Conservation (phyloP, 1,139 yeast genomes). For the Taphrina deformans region DNA sequence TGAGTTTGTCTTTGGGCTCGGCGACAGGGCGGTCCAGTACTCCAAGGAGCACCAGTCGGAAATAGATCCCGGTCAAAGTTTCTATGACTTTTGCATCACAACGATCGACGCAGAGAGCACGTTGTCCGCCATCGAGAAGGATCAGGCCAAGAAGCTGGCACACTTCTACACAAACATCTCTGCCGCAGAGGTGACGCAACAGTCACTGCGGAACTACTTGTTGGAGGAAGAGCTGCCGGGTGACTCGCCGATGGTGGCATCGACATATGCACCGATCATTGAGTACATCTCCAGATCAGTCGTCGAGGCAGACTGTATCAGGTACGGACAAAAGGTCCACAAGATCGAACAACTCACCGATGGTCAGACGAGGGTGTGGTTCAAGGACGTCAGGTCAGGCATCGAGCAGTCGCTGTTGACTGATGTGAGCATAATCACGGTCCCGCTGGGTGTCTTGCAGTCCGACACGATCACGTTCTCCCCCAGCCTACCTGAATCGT, state of each 20-base stretch:
- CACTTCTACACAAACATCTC: conserved; percentile 17
- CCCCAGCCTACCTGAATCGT: conserved; percentile 48
- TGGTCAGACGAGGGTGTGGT: neutral
- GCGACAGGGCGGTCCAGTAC: conserved; percentile 2
- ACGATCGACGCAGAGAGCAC: neutral
- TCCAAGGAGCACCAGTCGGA: conserved; percentile 1
- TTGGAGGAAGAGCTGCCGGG: conserved; percentile 20
- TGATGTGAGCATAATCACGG: conserved; percentile 48
- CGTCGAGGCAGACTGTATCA: neutral
- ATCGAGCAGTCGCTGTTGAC: conserved; percentile 41
- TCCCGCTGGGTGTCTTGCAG: conserved; percentile 50
- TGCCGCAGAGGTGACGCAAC: conserved; percentile 17
- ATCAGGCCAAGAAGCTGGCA: conserved; percentile 9
- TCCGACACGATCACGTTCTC: conserved; percentile 47
- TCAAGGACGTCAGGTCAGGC: neutral
- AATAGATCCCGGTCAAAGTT: neutral
- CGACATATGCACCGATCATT: conserved; percentile 12
- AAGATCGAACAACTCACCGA: neutral
- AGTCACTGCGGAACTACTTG: conserved; percentile 14
- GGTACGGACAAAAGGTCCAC: neutral
- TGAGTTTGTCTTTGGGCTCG: conserved; percentile 13
- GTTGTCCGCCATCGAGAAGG: neutral
- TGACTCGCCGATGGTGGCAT: conserved; percentile 12
- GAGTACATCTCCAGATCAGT: neutral
- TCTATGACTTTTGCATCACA: conserved; percentile 2